phyloP scores from a whole-genome alignment of 1,284 basidiomycete species.

The Ceratobasidium sp. region DNA sequence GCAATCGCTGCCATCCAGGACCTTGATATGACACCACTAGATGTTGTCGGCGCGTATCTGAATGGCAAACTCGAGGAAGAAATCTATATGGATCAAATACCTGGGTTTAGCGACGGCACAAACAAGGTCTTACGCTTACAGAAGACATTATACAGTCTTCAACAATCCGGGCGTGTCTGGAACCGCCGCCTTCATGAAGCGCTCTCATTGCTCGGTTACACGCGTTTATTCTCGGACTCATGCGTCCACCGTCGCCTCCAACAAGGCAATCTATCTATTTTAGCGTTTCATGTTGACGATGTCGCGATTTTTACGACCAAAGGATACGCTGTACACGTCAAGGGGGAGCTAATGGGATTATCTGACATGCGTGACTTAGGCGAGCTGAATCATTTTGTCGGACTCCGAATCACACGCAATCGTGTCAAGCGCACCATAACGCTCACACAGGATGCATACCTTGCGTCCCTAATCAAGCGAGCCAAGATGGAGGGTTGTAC shows the following conservation, averaged over 20 bases:
- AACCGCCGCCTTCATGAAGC: neutral
- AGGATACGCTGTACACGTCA: neutral
- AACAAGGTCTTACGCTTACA: neutral
- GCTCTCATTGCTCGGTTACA: neutral
- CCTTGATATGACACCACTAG: slow-evolving; percentile 52
- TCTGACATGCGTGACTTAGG: slow-evolving; percentile 11
- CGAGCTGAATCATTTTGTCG: neutral
- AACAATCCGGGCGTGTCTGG: slow-evolving; percentile 11
- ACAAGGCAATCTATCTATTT: neutral
- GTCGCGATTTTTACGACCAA: neutral
- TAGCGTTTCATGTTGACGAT: slow-evolving; percentile 8
- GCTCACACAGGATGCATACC: neutral
- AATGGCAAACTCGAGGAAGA: slow-evolving; percentile 50
- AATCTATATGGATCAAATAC: slow-evolving; percentile 50
- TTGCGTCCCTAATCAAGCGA: neutral
- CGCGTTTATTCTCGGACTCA: slow-evolving; percentile 1
- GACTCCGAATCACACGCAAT: neutral
- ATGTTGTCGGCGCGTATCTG: slow-evolving; percentile 53
- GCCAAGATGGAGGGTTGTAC: neutral
- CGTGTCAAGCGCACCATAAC: neutral
- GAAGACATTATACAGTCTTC: neutral
- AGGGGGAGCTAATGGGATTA: neutral
- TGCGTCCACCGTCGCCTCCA: neutral
- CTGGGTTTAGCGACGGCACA: slow-evolving; percentile 10
- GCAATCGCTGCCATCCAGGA: slow-evolving; percentile 54